phyloP scores from a whole-genome alignment of 768 basidiomycete species.

The Pleurotus pulmonarius region DNA sequence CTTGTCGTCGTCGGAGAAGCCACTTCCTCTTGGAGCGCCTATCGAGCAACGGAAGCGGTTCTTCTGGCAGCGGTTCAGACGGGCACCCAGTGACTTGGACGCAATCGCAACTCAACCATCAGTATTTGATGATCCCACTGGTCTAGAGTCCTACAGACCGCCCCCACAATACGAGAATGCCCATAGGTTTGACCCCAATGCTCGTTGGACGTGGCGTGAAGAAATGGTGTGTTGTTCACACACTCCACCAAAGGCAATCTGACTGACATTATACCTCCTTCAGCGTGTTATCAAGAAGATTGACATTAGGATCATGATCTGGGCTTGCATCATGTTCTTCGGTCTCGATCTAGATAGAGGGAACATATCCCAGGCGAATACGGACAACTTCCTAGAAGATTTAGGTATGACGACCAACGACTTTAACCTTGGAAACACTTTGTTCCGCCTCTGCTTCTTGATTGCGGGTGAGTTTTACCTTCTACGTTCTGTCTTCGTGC shows the following conservation, averaged over 20 bases:
- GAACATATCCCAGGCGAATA: constrained; percentile 64
- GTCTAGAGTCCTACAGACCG: constrained; percentile 48
- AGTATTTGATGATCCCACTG: constrained; percentile 56
- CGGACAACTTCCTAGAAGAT: constrained; percentile 66
- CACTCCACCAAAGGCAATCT: background rate
- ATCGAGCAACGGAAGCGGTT: constrained; percentile 17
- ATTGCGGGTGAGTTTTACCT: constrained; percentile 28
- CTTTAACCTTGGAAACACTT: constrained; percentile 60
- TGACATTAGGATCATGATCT: constrained; percentile 56
- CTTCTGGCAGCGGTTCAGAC: constrained; percentile 28
- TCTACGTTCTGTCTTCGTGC: too few species aligned
- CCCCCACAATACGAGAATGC: constrained; percentile 54
- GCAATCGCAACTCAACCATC: constrained; percentile 57
- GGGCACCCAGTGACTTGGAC: constrained; percentile 35
- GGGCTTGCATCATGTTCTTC: constrained; percentile 65
- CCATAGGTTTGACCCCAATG: constrained; percentile 60
- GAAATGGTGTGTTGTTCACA: constrained; percentile 39
- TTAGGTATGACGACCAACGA: constrained; percentile 59
- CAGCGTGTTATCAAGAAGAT: constrained; percentile 56
- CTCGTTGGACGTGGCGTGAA: constrained; percentile 71
- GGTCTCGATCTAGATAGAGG: constrained; percentile 53
- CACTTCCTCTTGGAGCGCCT: constrained; percentile 25
- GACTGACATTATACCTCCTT: background rate
- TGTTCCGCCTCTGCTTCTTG: constrained; percentile 48
- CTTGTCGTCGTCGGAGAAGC: constrained; percentile 14